phyloP scores from a whole-genome alignment of 2,329 filamentous ascomycete genomes.

The Zymoseptoria brevis region DNA sequence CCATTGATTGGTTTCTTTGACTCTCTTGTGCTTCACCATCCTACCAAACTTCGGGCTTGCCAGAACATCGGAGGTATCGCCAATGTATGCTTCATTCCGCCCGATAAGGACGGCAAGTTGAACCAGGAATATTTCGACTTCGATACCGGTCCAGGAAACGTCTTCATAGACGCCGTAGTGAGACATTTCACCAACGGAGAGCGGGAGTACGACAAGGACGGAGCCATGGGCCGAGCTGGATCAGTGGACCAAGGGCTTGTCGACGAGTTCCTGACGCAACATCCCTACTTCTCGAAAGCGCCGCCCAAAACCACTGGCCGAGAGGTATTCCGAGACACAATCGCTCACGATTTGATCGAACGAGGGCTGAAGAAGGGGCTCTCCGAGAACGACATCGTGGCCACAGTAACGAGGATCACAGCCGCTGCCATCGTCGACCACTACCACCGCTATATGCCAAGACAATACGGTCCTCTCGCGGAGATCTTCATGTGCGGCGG shows the following conservation, averaged over 20 bases:
- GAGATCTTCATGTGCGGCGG: constrained; percentile 57
- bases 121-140: constrained; percentile 24
- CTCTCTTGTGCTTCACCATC: constrained; percentile 48
- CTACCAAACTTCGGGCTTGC: constrained; percentile 49
- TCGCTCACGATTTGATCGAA: constrained; percentile 46
- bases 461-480: constrained; percentile 34
- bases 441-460: constrained; percentile 43
- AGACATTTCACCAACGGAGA: constrained; percentile 26
- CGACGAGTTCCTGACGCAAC: constrained; percentile 21
- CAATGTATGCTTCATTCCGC: constrained; percentile 54
- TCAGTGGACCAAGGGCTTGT: constrained; percentile 26
- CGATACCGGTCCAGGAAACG: constrained; percentile 29
- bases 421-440: constrained; percentile 50
- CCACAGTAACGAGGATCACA: constrained; percentile 53
- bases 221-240: constrained; percentile 24
- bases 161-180: constrained; percentile 28
- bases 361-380: constrained; percentile 32
- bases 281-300: constrained; percentile 45
- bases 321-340: constrained; percentile 52
- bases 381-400: constrained; percentile 46
- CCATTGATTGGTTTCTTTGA: constrained; percentile 53
- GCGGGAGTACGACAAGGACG: constrained; percentile 28
- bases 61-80: constrained; percentile 56
- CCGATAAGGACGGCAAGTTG: constrained; percentile 33
- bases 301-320: constrained; percentile 52